phyloP scores from a whole-genome alignment of 2,329 filamentous ascomycete genomes.

The Neopestalotiopsis clavispora region DNA sequence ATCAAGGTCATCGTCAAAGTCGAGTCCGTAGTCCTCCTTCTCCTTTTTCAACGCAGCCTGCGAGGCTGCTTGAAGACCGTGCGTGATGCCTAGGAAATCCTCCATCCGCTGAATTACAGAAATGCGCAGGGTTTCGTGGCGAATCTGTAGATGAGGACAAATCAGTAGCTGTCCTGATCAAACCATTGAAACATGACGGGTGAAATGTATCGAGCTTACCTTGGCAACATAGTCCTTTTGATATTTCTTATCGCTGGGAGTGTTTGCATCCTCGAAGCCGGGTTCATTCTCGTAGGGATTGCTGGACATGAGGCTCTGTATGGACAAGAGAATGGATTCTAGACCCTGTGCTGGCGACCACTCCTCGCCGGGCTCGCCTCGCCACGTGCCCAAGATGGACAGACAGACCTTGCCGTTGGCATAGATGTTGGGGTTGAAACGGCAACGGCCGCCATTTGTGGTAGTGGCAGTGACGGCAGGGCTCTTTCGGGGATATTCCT shows the following conservation, averaged over 20 bases:
- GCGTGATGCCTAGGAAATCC: slow-evolving; percentile 71
- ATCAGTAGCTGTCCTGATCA: slow-evolving; percentile 21
- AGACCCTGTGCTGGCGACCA: slow-evolving; percentile 97
- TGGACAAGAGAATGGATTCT: slow-evolving; percentile 92
- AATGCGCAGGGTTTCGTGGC: slow-evolving; percentile 86
- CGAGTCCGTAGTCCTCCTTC: slow-evolving; percentile 50
- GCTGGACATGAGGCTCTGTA: slow-evolving; percentile 91
- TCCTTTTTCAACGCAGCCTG: slow-evolving; percentile 29
- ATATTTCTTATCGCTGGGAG: slow-evolving; percentile 70
- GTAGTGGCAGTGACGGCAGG: slow-evolving; percentile 72
- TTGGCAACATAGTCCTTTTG: slow-evolving; percentile 81
- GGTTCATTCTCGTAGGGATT: slow-evolving; percentile 98
- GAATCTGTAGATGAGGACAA: slow-evolving; percentile 63
- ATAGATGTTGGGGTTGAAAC: slow-evolving; percentile 98
- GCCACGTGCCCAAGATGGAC: slow-evolving; percentile 96
- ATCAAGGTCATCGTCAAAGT: slow-evolving; percentile 49
- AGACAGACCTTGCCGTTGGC: slow-evolving; percentile 89
- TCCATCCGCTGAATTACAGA: slow-evolving; percentile 87
- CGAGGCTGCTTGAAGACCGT: slow-evolving; percentile 46
- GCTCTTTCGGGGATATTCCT: slow-evolving; percentile 80
- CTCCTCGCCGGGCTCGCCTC: slow-evolving; percentile 85
- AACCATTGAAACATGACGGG: background rate
- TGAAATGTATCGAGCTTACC: slow-evolving; percentile 46
- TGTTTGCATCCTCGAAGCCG: slow-evolving; percentile 80
- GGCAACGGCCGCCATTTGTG: slow-evolving; percentile 84